Base-by-base conservation (phyloP, 2,329 filamentous ascomycete genomes). In the Fusarium oligoseptatum region DNA sequence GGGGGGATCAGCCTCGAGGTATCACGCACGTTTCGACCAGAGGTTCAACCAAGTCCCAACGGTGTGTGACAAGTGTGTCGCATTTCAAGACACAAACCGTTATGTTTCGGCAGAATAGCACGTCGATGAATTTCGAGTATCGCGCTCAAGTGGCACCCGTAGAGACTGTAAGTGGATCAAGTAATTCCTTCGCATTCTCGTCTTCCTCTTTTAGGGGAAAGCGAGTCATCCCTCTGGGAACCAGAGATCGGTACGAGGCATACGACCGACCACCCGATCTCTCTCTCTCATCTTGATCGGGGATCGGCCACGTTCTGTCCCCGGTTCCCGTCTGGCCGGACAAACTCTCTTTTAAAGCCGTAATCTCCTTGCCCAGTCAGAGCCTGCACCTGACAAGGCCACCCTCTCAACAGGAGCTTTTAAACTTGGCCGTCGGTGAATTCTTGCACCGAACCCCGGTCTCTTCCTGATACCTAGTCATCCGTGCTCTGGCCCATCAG, bases 91-190 rank as follows among this genome's bases (percentile, higher is more conserved):
- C 66, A 76, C 71, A 67, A 52, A 43, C 60, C 57, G 62, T 57
- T 64, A 60, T 72, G 73, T 68, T 64, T 63, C 74, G 48, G 64
- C 50, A 65, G 55, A 50, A 70, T 75, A 62, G 65, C 74, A 73
- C 60, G 60, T 75, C 74, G 64, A 76, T 71, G 64, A 75, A 66
- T 72, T 62, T 75, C 74, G 68, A 70, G 66, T 70, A 74, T 70
- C 61, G 61, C 61, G 34, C 48, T 22, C 12, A 17, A 24, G 70
- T 69, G 29, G 52, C 57, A 72, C 64, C 60, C 5, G 48, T 22
- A 50, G 45, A 43, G 27, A n/a, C 14, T 27, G 45, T 55, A 58
- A 45, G 63, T 56, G 60, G 32, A 64, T 58, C 41, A 24, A 24
- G 41, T n/a, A 34, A 41, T 63, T 37, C 22, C 60, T 68, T 55